Evolutionary conservation across 352 stramenopile species (phyloP).

Genomic region (Pythium coloratum): DNA sequence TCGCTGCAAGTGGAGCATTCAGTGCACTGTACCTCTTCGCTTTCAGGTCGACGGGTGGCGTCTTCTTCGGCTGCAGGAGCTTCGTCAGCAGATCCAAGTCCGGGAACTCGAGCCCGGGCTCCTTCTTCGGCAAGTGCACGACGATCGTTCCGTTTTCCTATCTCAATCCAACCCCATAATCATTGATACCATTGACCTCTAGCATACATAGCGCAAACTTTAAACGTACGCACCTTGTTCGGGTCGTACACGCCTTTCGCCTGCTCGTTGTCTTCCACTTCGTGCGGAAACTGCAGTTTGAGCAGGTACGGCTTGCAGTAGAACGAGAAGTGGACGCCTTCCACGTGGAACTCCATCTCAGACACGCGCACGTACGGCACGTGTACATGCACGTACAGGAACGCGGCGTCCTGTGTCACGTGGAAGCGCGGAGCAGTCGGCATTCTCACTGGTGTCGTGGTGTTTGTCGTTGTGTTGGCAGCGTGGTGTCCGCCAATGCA

Average conservation of each 20-base stretch:
- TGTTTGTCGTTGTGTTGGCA: background rate
- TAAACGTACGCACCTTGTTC: constrained; percentile 54
- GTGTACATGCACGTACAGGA: constrained; percentile 87
- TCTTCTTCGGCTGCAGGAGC: constrained; percentile 74
- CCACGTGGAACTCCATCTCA: constrained; percentile 92
- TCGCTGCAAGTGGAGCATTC: background rate
- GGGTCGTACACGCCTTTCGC: constrained; percentile 91
- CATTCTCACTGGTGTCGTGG: constrained; percentile 34
- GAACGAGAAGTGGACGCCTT: constrained; percentile 91
- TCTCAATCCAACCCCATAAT: background rate
- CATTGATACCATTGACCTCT: background rate
- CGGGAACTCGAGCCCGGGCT: constrained; percentile 84
- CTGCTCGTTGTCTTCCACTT: constrained; percentile 88
- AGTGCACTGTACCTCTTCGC: constrained; percentile 28
- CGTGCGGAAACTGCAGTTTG: constrained; percentile 92
- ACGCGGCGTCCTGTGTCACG: constrained; percentile 79
- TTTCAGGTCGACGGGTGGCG: constrained; percentile 33
- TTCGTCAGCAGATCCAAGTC: constrained; percentile 94
- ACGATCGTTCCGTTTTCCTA: constrained; percentile 93
- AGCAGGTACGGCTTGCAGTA: constrained; percentile 98
- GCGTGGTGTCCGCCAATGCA: background rate
- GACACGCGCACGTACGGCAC: constrained; percentile 91
- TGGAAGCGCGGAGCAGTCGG: constrained; percentile 80
- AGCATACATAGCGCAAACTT: background rate
- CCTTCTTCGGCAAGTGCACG: constrained; percentile 90